Evolutionary conservation across 2,329 filamentous ascomycete species (phyloP).

Genomic region (Penicillium expansum): DNA sequence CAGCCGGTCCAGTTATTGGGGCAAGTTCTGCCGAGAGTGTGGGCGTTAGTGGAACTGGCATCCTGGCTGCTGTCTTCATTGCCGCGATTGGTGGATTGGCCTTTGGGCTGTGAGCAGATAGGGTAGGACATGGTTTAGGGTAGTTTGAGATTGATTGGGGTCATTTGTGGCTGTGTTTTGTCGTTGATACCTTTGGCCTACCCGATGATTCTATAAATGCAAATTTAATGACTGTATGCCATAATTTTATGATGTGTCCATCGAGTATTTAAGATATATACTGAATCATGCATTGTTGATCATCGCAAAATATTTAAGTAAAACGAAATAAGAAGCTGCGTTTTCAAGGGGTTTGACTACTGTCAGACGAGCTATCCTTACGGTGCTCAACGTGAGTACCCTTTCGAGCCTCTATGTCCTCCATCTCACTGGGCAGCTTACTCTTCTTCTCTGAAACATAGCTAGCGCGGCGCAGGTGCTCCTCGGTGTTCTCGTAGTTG

Average conservation of each 20-base stretch:
- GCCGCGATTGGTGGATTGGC: too few relatives aligned
- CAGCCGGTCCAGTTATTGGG: too few relatives aligned
- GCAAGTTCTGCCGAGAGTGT: too few relatives aligned
- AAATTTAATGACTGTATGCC: not conserved
- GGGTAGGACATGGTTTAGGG: too few relatives aligned
- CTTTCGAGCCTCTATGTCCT: constrained; percentile 21
- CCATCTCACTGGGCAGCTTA: constrained; percentile 2
- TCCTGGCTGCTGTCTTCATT: too few relatives aligned
- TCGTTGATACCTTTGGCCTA: not conserved
- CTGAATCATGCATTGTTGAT: not conserved
- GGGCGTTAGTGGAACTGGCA: too few relatives aligned
- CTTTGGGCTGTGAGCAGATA: too few relatives aligned
- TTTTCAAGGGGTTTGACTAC: constrained; percentile 27
- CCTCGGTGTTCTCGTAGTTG: constrained; percentile 46
- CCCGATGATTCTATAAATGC: not conserved
- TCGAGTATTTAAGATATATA: not conserved
- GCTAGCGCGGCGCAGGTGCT: constrained; percentile 33
- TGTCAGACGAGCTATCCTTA: constrained; percentile 15
- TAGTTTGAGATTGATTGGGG: not conserved
- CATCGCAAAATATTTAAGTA: not conserved
- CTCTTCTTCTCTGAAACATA: constrained; percentile 19
- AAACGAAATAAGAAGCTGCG: not conserved
- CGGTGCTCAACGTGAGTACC: constrained; percentile 21
- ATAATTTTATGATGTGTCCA: not conserved
- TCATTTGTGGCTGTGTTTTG: not conserved